Base-by-base conservation (phyloP, 108 stramenopile genomes). In the Skeletonema costatum region DNA sequence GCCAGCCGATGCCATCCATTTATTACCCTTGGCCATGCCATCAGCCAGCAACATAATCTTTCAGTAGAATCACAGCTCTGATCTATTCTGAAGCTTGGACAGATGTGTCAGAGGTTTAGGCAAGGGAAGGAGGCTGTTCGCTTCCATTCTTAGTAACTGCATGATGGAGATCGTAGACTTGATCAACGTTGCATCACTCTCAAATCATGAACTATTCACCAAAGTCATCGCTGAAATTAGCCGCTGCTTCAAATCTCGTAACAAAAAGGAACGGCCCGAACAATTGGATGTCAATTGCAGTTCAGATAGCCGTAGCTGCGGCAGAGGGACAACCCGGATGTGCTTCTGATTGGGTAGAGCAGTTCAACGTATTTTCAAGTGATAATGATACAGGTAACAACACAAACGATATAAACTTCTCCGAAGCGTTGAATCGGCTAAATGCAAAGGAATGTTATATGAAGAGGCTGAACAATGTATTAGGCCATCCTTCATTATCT, bases 201-300 rank as follows among this genome's bases (percentile, higher is more conserved):
- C 79, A 39, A 80, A 80, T 58, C 41, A 48, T 13, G 79, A 80
- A 60, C 50, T 80, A 31, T 80, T 80, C 74, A 68, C 74, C n/a
- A 67, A 50, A 32, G 74, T 80, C 14, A 58, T 75, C 14, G 73
- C 79, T 25, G 19, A 33, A 7, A 70, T 80, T 66, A 46, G 44
- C 16, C 16, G 44, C 44, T 46, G 44, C 44, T 46, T 46, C 44
- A 75, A 75, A 19, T 35, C 60, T 41, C 32, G 59, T 21, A 17
- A 42, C 62, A 39, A 35, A 31, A 19, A 17, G 5, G n/a, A 21
- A 35, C 11, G 38, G 25, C 21, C 39, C n/a, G n/a, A 19, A 66
- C 60, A 38, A 42, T 17, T 80, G 79, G 79, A 44, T 31, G 31
- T 21, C 11, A 8, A 69, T 70, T 25, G 73, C 74, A 14, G 17